Base-by-base conservation (phyloP, 441 rosid species). In the Gossypium schwendimanii region DNA sequence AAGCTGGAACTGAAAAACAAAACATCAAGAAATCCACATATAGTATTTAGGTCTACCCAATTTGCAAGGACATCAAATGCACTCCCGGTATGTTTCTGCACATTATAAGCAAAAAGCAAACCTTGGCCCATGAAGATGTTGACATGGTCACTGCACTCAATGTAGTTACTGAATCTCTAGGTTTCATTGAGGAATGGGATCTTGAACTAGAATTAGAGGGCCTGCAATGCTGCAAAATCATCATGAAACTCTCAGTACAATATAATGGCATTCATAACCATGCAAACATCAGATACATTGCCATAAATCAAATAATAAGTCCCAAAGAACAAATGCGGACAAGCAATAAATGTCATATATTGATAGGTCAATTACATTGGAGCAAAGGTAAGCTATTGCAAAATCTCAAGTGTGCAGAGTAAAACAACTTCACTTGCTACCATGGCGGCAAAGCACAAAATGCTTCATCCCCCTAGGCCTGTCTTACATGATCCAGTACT, bases 101-200 rank as follows among this genome's bases (percentile, higher is more conserved):
- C 26, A 15, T 50, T 50, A 50, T 68, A 68, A 52, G 23, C 7
- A 59, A 69, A 75, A 73, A 75, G 28, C 52, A 58, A 50, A 95
- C 99, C 96, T 91, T 95, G 67, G 88, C 87, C 99, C 99, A 95
- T 20, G 79, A 83, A 72, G 79, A 83, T 67, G 92, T 75, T 53
- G 86, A 77, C 66, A 75, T 79, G 52, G 76, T 69, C 64, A 77
- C 61, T 67, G 83, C 83, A 77, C 75, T 83, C 60, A 83, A 80
- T 70, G 77, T 36, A 77, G 81, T 63, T 62, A 76, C 69, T 36
- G 79, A 73, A 62, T 84, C 92, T 83, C 85, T 83, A 58, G 60
- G 79, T 79, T 81, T 88, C 71, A 71, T 57, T 68, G 88, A 69
- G 18, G 91, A 86, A 78, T 79, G 85, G 33, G 94, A 88, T 81